Evolutionary conservation across 768 basidiomycete species (phyloP).

Genomic region (Leccinum fibrillosum): DNA sequence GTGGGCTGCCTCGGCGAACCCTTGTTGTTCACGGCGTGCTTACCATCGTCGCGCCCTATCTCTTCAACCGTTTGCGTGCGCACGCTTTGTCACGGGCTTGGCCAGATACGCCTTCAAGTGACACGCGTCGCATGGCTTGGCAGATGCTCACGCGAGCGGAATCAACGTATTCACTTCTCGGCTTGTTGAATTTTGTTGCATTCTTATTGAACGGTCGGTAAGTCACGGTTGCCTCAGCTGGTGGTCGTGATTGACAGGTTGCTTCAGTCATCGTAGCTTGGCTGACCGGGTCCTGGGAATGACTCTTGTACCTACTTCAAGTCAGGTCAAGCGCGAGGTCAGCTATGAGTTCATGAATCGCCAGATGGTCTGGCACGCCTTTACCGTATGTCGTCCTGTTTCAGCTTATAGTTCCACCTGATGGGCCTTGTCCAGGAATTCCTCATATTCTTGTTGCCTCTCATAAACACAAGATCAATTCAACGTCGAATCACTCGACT

Average conservation of each 20-base stretch:
- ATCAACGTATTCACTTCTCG: conserved; percentile 57
- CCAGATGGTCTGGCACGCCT: conserved; percentile 99
- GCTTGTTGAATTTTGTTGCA: conserved; percentile 70
- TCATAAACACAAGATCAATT: conserved; percentile 67
- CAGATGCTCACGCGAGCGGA: conserved; percentile 62
- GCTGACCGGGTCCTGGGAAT: conserved; percentile 76
- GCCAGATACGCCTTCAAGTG: conserved; percentile 86
- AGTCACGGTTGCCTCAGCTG: conserved; percentile 25
- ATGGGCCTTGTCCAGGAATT: conserved; percentile 72
- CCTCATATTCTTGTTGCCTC: conserved; percentile 84
- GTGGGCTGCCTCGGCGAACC: conserved; percentile 58
- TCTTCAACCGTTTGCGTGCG: conserved; percentile 68
- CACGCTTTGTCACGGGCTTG: conserved; percentile 82
- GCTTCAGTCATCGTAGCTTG: conserved; percentile 78
- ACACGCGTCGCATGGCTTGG: conserved; percentile 74
- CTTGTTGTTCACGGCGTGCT: conserved; percentile 67
- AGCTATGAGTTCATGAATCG: conserved; percentile 99
- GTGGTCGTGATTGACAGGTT: conserved; percentile 2
- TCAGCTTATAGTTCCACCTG: background rate
- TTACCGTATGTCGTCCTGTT: conserved; percentile 63
- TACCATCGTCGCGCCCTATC: conserved; percentile 74
- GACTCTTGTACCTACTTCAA: conserved; percentile 67
- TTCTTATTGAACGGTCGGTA: conserved; percentile 89
- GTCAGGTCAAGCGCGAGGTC: conserved; percentile 73
- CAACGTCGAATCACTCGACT: conserved; percentile 51